Evolutionary conservation across 495 filamentous ascomycete species (phyloP).

Genomic region (Penicillium ochrochloron): DNA sequence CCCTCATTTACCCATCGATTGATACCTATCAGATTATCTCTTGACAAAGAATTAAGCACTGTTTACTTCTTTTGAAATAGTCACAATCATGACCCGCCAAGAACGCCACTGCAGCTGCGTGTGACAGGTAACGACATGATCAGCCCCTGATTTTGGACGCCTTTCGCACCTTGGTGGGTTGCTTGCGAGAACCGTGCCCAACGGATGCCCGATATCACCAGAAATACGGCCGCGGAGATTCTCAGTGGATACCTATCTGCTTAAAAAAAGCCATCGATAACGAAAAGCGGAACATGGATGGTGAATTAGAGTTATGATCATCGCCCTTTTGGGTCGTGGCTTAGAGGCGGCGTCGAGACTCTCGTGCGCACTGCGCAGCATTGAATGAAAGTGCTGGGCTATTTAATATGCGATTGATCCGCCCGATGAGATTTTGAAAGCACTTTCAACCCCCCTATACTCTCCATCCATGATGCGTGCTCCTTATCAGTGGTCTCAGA

Average conservation of each 20-base stretch:
- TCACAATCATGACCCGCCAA: not conserved
- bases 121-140: conserved; percentile 1
- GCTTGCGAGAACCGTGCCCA: conserved; percentile 10
- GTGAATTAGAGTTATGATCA: conserved; percentile 8
- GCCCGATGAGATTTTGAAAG: not conserved
- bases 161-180: too few species aligned
- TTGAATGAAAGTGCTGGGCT: not conserved
- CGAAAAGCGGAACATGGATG: not conserved
- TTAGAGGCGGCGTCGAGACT: not conserved
- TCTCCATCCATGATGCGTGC: not conserved
- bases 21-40: not conserved
- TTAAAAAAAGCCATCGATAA: not conserved
- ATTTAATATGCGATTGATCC: conserved; percentile 4
- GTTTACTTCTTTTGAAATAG: not conserved
- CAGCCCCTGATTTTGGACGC: conserved; percentile 8
- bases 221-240: conserved; percentile 4
- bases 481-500: not conserved
- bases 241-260: not conserved
- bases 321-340: not conserved
- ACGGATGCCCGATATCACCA: conserved; percentile 19
- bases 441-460: not conserved
- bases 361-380: not conserved
- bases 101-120: conserved; percentile 1
- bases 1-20: not conserved
- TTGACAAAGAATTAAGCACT: not conserved